These are phyloP conservation scores for Streptanthus diversifolius DNA, from an alignment of 345 rosid species.

Conservation along the genomic window DNA sequence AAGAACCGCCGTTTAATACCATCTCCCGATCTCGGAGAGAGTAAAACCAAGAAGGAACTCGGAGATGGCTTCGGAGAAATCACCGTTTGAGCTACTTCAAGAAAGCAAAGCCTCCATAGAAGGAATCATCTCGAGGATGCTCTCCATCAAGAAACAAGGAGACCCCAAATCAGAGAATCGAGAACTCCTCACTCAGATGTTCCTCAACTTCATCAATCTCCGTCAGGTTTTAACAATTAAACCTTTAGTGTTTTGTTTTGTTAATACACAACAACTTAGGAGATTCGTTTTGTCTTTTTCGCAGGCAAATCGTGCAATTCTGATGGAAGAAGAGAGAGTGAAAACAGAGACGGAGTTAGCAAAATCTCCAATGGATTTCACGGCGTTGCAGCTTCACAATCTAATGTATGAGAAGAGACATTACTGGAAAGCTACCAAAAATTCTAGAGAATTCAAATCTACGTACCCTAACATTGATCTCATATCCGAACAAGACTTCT, in stretches of 20 bases:
- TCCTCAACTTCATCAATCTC: conserved; percentile 73
- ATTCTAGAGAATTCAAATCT: conserved; percentile 81
- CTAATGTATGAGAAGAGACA: conserved; percentile 93
- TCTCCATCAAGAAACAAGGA: conserved; percentile 54
- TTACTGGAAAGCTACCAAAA: conserved; percentile 75
- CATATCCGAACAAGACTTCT: conserved; percentile 76
- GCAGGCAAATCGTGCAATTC: conserved; percentile 72
- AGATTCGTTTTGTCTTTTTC: background rate
- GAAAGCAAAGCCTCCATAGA: conserved; percentile 71
- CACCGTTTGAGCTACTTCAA: conserved; percentile 52
- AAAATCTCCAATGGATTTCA: conserved; percentile 73
- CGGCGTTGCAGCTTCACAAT: conserved; percentile 77
- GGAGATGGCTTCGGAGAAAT: conserved; percentile 37
- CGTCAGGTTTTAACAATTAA: conserved; percentile 55
- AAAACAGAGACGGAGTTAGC: conserved; percentile 68
- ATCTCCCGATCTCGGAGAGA: background rate
- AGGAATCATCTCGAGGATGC: conserved; percentile 54
- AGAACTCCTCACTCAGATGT: conserved; percentile 73
- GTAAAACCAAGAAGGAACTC: conserved; percentile 35
- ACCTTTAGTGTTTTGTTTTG: background rate
- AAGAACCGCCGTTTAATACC: background rate
- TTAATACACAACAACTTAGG: too few species aligned
- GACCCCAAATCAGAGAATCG: conserved; percentile 60
- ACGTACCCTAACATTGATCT: conserved; percentile 80
- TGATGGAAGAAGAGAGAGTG: conserved; percentile 68